Conservation (phyloP, 208 protist genomes). For the Wallacemonas sp. region DNA sequence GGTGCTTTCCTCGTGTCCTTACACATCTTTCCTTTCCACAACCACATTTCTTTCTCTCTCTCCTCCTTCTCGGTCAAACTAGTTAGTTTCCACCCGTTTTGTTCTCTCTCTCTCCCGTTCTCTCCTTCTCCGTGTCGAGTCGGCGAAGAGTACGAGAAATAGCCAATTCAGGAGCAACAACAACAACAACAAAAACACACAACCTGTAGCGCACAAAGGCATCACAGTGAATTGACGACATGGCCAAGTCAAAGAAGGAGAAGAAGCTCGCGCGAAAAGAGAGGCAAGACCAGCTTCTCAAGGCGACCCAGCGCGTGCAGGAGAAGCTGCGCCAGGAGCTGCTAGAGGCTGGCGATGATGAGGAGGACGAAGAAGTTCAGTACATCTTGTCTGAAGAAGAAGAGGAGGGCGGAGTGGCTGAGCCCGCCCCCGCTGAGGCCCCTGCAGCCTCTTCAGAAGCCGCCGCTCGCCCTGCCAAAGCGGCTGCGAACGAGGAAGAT, state of each 20-base stretch:
- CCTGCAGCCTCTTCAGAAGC: not conserved
- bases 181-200: not conserved
- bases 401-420: conserved; percentile 7
- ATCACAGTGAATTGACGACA: not conserved
- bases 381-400: conserved; percentile 40
- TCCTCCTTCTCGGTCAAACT: not conserved
- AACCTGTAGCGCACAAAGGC: not conserved
- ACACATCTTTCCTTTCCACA: not conserved
- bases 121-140: too few relatives aligned
- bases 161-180: too few relatives aligned
- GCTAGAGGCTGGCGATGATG: conserved; percentile 24
- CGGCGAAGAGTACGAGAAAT: too few relatives aligned
- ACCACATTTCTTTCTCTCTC: not conserved
- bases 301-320: conserved; percentile 38
- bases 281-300: conserved; percentile 49
- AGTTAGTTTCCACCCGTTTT: too few relatives aligned
- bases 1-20: too few relatives aligned
- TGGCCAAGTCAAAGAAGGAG: conserved; percentile 40
- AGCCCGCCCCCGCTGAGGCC: conserved; percentile 3
- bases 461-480: not conserved
- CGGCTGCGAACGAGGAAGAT: conserved; percentile 21
- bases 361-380: conserved; percentile 32
- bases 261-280: conserved; percentile 37
- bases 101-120: not conserved
- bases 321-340: conserved; percentile 19